These are phyloP conservation scores for Mariannaea sp. DNA, from an alignment of 2,329 filamentous ascomycete genomes.

Conservation along the genomic window DNA sequence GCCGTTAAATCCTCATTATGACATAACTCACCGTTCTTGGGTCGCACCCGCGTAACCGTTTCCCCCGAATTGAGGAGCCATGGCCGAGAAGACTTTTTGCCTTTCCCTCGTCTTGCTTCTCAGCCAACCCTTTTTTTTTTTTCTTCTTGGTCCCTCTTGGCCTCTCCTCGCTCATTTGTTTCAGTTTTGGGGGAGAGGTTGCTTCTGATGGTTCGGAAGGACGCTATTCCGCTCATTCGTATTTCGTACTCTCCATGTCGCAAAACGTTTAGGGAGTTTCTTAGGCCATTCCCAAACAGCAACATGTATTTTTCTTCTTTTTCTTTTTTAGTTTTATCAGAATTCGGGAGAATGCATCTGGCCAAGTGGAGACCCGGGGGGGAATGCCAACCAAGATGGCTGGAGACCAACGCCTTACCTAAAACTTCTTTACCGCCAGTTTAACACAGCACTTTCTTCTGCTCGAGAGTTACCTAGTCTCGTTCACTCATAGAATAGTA, in stretches of 20 bases:
- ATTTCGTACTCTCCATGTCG: no score
- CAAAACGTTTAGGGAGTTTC: no score
- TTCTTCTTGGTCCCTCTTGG: neutral
- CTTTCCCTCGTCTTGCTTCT: neutral
- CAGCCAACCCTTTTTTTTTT: neutral
- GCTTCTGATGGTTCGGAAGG: neutral
- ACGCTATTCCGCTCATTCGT: no score
- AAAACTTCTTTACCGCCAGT: slow-evolving; percentile 34
- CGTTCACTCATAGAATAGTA: no score
- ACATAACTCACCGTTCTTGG: slow-evolving; percentile 29
- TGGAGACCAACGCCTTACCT: slow-evolving; percentile 3
- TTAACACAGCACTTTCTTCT: slow-evolving; percentile 15
- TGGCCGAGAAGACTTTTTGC: neutral
- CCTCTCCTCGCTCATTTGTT: no score
- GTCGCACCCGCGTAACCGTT: slow-evolving; percentile 29
- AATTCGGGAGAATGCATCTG: neutral
- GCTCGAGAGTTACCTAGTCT: slow-evolving; percentile 21
- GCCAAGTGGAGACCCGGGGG: neutral
- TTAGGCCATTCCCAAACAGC: no score
- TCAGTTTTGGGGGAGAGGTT: no score
- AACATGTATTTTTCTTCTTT: no score
- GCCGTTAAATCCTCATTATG: slow-evolving; percentile 29
- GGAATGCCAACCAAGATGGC: neutral
- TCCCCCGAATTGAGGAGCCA: slow-evolving; percentile 1
- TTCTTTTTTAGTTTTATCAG: no score